phyloP scores from a whole-genome alignment of 805 yeast species.

The Candida krabiensis region DNA sequence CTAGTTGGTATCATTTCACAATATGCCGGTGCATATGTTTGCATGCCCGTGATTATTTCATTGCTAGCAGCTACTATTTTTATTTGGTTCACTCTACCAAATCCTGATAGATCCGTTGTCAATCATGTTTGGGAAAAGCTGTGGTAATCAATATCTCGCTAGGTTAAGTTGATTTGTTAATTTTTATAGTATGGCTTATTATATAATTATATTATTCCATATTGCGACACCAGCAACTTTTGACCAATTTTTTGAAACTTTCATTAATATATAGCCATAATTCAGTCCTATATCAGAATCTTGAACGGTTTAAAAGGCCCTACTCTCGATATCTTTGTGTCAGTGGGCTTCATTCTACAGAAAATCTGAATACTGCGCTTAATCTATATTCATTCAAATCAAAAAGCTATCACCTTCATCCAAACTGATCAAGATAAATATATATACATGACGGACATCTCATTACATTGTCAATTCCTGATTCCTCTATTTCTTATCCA shows the following conservation, averaged over 20 bases:
- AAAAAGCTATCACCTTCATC: no score
- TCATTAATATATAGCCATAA: not conserved
- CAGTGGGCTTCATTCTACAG: no score
- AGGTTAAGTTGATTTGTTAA: conserved; percentile 1
- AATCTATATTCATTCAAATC: no score
- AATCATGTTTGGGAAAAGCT: conserved; percentile 25
- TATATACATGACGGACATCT: no score
- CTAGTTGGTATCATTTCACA: conserved; percentile 50
- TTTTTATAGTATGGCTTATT: no score
- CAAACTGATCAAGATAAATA: no score
- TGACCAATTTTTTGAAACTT: not conserved
- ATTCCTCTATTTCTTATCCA: conserved; percentile 16
- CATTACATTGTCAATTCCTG: no score
- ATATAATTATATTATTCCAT: no score
- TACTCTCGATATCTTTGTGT: no score
- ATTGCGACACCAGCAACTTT: no score
- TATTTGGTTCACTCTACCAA: conserved; percentile 45
- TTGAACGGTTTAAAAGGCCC: no score
- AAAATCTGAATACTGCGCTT: no score
- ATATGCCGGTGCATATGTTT: conserved; percentile 45
- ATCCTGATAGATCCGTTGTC: conserved; percentile 36
- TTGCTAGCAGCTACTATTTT: conserved; percentile 35
- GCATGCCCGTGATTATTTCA: conserved; percentile 47
- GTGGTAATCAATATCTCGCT: conserved; percentile 7
- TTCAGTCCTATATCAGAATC: conserved; percentile 3